Percentiles rank a stretch among this genome's conserved stretches.
Conservation (phyloP, 1,284 basidiomycete genomes). For the Tylopilus sp. region DNA sequence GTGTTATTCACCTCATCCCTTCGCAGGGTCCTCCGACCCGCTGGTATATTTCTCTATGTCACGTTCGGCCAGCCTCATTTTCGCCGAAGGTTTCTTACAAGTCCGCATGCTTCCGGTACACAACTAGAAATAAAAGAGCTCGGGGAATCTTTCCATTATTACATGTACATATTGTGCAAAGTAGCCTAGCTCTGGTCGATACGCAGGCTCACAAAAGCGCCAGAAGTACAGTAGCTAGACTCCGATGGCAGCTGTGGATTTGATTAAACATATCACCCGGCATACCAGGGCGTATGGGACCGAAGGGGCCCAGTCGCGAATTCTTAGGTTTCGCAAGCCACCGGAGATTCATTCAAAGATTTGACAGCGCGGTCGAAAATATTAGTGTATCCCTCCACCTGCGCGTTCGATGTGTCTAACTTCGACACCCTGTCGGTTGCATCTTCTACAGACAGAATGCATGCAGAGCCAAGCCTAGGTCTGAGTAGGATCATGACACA, state of each 20-base stretch:
- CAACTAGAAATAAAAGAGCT: conserved; percentile 60
- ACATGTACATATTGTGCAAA: conserved; percentile 60
- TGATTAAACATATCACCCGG: too few species aligned
- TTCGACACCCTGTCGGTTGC: neutral
- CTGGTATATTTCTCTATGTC: conserved; percentile 75
- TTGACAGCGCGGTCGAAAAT: neutral
- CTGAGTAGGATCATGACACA: neutral
- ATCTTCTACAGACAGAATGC: neutral
- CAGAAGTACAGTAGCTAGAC: neutral
- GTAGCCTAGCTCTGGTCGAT: conserved; percentile 7
- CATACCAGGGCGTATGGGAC: conserved; percentile 16
- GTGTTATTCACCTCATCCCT: neutral
- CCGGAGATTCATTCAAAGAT: neutral
- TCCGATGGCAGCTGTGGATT: neutral
- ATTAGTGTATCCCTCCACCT: conserved; percentile 18
- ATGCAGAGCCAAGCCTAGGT: neutral
- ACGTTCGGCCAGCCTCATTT: conserved; percentile 94
- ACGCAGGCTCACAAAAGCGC: neutral
- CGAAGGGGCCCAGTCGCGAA: neutral
- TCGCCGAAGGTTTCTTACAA: conserved; percentile 64
- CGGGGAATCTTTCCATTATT: conserved; percentile 84
- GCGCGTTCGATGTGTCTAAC: neutral
- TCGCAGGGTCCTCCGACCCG: conserved; percentile 59
- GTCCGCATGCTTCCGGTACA: conserved; percentile 42
- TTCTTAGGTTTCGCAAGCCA: neutral